Conservation (phyloP, 352 stramenopile species). For the Pythium rishiriense region DNA sequence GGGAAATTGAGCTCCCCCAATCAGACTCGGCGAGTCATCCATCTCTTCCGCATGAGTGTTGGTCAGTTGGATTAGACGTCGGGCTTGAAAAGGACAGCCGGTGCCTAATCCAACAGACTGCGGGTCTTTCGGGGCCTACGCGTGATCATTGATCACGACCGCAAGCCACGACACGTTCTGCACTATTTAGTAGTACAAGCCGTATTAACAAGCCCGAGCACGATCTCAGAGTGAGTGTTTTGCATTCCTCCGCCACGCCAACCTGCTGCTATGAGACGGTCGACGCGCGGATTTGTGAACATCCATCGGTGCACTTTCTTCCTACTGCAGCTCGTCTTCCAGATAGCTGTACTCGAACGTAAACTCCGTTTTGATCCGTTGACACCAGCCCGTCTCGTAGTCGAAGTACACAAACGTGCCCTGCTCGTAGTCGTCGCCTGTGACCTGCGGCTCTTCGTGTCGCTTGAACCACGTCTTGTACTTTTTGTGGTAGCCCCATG, state of each 20-base stretch:
- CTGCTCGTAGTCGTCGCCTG: constrained; percentile 99
- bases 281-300: neutral
- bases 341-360: constrained; percentile 98
- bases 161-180: neutral
- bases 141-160: neutral
- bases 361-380: constrained; percentile 99
- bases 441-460: constrained; percentile 95
- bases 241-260: neutral
- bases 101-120: neutral
- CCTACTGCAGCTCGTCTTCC: constrained; percentile 86
- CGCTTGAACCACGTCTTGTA: constrained; percentile 99
- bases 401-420: constrained; percentile 99
- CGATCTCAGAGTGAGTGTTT: neutral
- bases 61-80: neutral
- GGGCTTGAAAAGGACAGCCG: neutral
- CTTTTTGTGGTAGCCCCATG: constrained; percentile 99
- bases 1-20: neutral
- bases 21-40: neutral
- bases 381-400: constrained; percentile 98
- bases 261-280: neutral
- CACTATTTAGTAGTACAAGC: too few relatives aligned
- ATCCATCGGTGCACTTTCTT: neutral
- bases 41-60: neutral
- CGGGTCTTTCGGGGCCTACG: too few relatives aligned
- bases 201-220: neutral